Percentiles rank a stretch among this genome's conserved stretches.
Evolutionary conservation across 306 rosid species (phyloP).

Genomic region (Quercus robur): DNA sequence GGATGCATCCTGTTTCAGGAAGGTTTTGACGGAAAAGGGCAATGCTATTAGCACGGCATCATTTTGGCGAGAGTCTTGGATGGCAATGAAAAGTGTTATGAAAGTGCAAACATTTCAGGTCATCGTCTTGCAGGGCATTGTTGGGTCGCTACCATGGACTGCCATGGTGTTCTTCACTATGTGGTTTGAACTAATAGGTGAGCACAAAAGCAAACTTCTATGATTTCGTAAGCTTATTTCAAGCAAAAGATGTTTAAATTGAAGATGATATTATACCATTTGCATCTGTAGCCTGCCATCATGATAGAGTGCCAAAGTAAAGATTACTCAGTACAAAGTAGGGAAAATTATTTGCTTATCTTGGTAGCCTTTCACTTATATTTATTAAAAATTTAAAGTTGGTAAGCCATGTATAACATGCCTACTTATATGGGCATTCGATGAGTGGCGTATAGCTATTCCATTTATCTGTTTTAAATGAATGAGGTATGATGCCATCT

Average conservation of each 20-base stretch:
- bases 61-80: conserved; percentile 74
- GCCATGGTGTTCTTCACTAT: conserved; percentile 99
- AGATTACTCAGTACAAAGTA: not conserved
- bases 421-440: not conserved
- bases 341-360: not conserved
- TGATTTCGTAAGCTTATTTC: not conserved
- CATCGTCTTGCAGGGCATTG: conserved; percentile 84
- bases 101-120: conserved; percentile 84
- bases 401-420: not conserved
- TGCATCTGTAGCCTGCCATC: not conserved
- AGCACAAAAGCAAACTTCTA: conserved; percentile 18
- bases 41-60: conserved; percentile 45
- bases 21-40: conserved; percentile 38
- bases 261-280: not conserved
- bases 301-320: not conserved
- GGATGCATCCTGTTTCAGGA: conserved; percentile 37
- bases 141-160: conserved; percentile 98
- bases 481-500: conserved; percentile 15
- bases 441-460: not conserved
- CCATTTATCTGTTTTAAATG: not conserved
- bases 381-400: not conserved
- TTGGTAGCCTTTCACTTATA: not conserved
- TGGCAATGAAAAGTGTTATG: conserved; percentile 69
- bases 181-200: conserved; percentile 98
- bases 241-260: not conserved